Percentiles rank a stretch among this genome's conserved stretches.
Conservation (phyloP, 108 stramenopile species). For the Fragilaria crotonensis region DNA sequence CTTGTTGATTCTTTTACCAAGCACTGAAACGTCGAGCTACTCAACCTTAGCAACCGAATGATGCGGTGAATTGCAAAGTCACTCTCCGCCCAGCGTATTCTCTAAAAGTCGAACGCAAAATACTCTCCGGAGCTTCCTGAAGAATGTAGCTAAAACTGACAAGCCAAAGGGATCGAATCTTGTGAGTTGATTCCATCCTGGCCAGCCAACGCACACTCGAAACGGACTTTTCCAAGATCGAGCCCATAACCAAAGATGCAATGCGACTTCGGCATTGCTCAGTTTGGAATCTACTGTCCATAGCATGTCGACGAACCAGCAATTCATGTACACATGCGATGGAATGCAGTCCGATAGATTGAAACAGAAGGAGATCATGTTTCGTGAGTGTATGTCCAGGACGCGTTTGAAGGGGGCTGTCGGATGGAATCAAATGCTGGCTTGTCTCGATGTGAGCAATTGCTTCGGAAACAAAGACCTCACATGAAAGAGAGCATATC, state of each 20-base stretch:
- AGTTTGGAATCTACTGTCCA: slow-evolving; percentile 71
- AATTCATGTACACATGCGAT: slow-evolving; percentile 64
- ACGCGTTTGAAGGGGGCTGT: slow-evolving; percentile 14
- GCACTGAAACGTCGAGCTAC: slow-evolving; percentile 63
- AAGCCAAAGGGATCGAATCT: slow-evolving; percentile 64
- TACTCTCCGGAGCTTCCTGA: slow-evolving; percentile 78
- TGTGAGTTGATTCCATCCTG: slow-evolving; percentile 70
- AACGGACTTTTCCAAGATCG: slow-evolving; percentile 48
- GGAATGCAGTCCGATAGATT: slow-evolving; percentile 72
- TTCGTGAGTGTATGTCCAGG: slow-evolving; percentile 30
- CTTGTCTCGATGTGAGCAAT: slow-evolving; percentile 37
- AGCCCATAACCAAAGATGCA: slow-evolving; percentile 46
- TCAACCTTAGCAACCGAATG: slow-evolving; percentile 50
- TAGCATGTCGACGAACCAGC: slow-evolving; percentile 69
- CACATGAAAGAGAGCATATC: slow-evolving; percentile 63
- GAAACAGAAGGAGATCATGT: slow-evolving; percentile 58
- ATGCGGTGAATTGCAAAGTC: slow-evolving; percentile 48
- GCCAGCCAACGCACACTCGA: slow-evolving; percentile 52
- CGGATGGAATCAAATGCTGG: slow-evolving; percentile 5
- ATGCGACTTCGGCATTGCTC: slow-evolving; percentile 51
- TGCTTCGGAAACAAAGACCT: slow-evolving; percentile 59
- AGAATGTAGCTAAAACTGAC: slow-evolving; percentile 66
- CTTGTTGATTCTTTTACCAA: slow-evolving; percentile 41
- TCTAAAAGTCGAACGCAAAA: slow-evolving; percentile 49
- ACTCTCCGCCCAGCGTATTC: slow-evolving; percentile 11